These are phyloP conservation scores for Gymnopus androsaceus DNA, from an alignment of 1,284 basidiomycete species.

Conservation along the genomic window DNA sequence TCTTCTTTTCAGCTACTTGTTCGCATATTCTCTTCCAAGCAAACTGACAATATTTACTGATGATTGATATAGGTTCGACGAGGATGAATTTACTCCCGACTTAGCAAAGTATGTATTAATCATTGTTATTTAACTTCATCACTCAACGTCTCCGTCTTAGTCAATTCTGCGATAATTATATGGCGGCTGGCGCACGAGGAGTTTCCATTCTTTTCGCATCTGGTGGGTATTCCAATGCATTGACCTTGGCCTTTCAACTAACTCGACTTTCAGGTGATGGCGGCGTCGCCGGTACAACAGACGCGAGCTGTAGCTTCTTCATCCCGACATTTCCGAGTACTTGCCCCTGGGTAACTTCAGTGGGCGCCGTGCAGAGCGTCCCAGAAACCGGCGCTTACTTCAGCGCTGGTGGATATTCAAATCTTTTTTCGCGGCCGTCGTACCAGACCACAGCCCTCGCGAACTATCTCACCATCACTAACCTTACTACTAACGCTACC, in stretches of 20 bases:
- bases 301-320: constrained; percentile 29
- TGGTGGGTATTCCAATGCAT: constrained; percentile 27
- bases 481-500: constrained; percentile 33
- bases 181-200: constrained; percentile 36
- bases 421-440: constrained; percentile 36
- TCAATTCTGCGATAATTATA: constrained; percentile 37
- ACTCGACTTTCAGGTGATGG: constrained; percentile 24
- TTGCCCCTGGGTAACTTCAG: constrained; percentile 25
- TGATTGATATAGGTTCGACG: constrained; percentile 31
- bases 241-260: neutral
- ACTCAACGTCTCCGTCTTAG: constrained; percentile 20
- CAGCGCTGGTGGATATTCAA: constrained; percentile 43
- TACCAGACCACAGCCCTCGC: constrained; percentile 35
- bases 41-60: too few relatives aligned
- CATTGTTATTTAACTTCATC: constrained; percentile 20
- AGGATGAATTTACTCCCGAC: constrained; percentile 25
- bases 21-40: too few relatives aligned
- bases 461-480: constrained; percentile 29
- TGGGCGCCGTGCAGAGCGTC: constrained; percentile 32
- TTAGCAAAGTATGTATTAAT: constrained; percentile 24
- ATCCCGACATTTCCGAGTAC: constrained; percentile 36
- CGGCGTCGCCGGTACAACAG: constrained; percentile 39
- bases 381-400: constrained; percentile 34
- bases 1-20: too few relatives aligned
- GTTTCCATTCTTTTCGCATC: constrained; percentile 40